Conservation (phyloP, 176 grass and related monocot genomes). For the Rhynchospora tenuis region DNA sequence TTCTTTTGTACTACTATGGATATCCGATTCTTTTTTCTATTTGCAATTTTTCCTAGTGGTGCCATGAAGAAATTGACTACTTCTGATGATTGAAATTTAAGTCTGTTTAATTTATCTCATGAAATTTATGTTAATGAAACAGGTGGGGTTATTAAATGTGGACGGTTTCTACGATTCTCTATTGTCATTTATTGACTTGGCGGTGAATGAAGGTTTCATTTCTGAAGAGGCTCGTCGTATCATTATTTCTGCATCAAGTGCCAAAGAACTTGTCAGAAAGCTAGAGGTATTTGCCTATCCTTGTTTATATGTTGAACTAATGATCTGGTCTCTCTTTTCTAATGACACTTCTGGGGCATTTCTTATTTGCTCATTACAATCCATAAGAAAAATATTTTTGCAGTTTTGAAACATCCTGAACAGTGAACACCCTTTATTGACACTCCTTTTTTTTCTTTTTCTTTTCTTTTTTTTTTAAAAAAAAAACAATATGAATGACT, state of each 20-base stretch:
- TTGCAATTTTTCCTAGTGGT: not conserved
- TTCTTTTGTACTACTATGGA: not conserved
- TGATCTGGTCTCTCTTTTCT: not conserved
- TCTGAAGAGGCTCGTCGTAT: slow-evolving; percentile 53
- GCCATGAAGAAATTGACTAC: not conserved
- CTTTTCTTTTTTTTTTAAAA: not conserved
- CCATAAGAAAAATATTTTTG: not conserved
- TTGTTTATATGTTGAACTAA: not conserved
- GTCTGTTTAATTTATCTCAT: not conserved
- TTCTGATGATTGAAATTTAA: not conserved
- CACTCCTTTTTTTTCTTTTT: not conserved
- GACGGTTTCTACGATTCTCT: slow-evolving; percentile 86
- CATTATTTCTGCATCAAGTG: slow-evolving; percentile 67
- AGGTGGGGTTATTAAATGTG: slow-evolving; percentile 89
- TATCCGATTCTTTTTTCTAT: not conserved
- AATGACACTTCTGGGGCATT: not conserved
- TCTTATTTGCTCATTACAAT: not conserved
- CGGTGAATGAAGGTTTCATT: slow-evolving; percentile 78
- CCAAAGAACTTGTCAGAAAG: slow-evolving; percentile 68
- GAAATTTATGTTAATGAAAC: slow-evolving; percentile 20
- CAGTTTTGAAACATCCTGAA: not conserved
- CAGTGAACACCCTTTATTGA: not conserved
- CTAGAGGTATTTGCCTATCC: slow-evolving; percentile 46
- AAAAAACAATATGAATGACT: not conserved
- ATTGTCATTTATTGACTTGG: slow-evolving; percentile 83